phyloP scores from a whole-genome alignment of 345 rosid genomes.

The Eutrema japonicum region DNA sequence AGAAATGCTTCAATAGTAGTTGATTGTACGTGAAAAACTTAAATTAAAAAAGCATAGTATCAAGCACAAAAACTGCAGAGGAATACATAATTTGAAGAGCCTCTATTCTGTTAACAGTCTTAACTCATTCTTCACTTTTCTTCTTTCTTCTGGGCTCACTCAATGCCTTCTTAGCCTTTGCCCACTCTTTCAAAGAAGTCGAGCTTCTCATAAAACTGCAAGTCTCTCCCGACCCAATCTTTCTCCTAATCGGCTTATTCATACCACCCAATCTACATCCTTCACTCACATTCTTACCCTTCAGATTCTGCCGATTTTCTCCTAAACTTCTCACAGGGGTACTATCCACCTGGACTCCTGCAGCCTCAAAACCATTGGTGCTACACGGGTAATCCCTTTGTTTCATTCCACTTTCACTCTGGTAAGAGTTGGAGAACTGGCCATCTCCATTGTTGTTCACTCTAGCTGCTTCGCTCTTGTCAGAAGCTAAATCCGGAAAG shows the following conservation, averaged over 20 bases:
- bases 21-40: background rate
- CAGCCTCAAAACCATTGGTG: constrained; percentile 10
- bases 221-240: constrained; percentile 50
- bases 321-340: constrained; percentile 27
- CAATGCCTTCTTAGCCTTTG: constrained; percentile 62
- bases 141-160: constrained; percentile 58
- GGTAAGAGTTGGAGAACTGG: constrained; percentile 21
- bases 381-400: constrained; percentile 16
- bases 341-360: constrained; percentile 22
- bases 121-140: constrained; percentile 36
- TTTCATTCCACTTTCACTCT: constrained; percentile 31
- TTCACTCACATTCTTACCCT: constrained; percentile 29
- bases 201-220: constrained; percentile 77
- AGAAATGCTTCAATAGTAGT: background rate
- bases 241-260: constrained; percentile 21
- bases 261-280: constrained; percentile 24
- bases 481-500: constrained; percentile 49
- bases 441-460: constrained; percentile 28
- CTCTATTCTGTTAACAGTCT: background rate
- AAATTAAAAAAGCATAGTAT: background rate
- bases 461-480: constrained; percentile 31
- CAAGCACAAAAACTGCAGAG: constrained; percentile 22
- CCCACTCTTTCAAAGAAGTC: constrained; percentile 80
- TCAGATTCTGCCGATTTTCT: constrained; percentile 29
- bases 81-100: constrained; percentile 4